A percentile compares a stretch with the other conserved stretches of the same genome.
Conservation (phyloP, 768 basidiomycete species). For the Gloeopeniophorella convolvens region DNA sequence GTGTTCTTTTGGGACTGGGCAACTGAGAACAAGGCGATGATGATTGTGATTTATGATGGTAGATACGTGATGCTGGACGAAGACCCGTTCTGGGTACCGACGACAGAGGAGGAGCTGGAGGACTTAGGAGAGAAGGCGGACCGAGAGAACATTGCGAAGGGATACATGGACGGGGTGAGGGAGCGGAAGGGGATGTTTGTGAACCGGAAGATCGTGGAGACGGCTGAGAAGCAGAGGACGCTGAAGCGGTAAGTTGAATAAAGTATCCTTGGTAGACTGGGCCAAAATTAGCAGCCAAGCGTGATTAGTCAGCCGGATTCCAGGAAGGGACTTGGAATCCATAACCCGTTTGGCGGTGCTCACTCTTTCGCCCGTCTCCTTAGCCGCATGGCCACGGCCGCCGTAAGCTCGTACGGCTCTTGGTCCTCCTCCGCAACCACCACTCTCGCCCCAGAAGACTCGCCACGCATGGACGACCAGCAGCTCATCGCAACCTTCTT, state of each 20-base stretch:
- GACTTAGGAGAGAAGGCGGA: slow-evolving; percentile 97
- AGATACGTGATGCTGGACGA: slow-evolving; percentile 91
- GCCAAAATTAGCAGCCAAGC: not conserved
- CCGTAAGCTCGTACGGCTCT: not conserved
- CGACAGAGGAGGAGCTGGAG: slow-evolving; percentile 93
- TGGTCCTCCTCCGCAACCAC: not conserved
- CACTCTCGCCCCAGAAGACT: slow-evolving; percentile 4
- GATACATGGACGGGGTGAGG: slow-evolving; percentile 86
- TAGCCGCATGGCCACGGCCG: slow-evolving; percentile 10
- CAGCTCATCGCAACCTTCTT: slow-evolving; percentile 66
- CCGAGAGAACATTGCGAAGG: slow-evolving; percentile 85
- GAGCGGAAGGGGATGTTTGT: slow-evolving; percentile 95
- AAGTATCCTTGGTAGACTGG: not conserved
- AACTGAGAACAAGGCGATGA: slow-evolving; percentile 18
- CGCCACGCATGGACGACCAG: slow-evolving; percentile 36
- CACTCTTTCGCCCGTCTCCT: no score
- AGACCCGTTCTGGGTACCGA: slow-evolving; percentile 98
- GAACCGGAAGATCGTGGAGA: slow-evolving; percentile 89
- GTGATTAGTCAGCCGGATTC: no score
- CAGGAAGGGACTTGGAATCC: no score
- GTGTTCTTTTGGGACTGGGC: slow-evolving; percentile 23
- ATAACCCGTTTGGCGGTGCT: no score
- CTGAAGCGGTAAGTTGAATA: slow-evolving; percentile 37
- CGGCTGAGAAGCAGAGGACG: slow-evolving; percentile 96
- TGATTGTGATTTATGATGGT: slow-evolving; percentile 12